Conservation (phyloP, 2,329 filamentous ascomycete species). For the Ophioceras dolichostomum region DNA sequence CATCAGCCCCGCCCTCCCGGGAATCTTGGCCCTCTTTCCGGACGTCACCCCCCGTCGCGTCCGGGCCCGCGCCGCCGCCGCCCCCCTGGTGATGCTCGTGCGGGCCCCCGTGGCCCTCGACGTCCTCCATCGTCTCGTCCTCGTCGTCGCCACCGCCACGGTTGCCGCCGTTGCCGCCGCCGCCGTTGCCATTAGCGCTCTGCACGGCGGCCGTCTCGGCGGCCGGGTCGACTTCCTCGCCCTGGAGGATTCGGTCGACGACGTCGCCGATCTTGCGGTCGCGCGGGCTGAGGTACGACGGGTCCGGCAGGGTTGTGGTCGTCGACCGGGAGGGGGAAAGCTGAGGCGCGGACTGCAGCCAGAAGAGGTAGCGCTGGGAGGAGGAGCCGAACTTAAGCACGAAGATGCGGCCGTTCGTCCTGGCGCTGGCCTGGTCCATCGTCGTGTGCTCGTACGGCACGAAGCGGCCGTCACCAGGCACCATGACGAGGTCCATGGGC, state of each 20-base stretch:
- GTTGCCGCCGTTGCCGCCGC: constrained; percentile 31
- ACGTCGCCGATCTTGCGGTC: constrained; percentile 83
- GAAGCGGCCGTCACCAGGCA: constrained; percentile 81
- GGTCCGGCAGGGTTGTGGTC: constrained; percentile 38
- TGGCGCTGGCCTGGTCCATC: constrained; percentile 42
- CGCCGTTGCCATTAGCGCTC: background rate
- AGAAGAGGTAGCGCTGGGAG: constrained; percentile 85
- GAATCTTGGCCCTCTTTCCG: constrained; percentile 80
- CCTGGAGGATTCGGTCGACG: constrained; percentile 73
- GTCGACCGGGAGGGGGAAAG: too few species aligned
- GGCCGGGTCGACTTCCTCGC: constrained; percentile 74
- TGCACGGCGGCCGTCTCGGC: constrained; percentile 55
- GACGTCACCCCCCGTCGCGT: constrained; percentile 82
- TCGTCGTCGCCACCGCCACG: constrained; percentile 32
- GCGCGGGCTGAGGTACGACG: constrained; percentile 70
- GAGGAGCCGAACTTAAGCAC: constrained; percentile 89
- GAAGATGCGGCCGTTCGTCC: constrained; percentile 82
- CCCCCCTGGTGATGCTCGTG: constrained; percentile 40
- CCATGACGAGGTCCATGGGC: constrained; percentile 85
- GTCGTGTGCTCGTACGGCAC: constrained; percentile 58
- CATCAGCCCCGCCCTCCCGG: constrained; percentile 88
- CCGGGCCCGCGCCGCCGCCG: constrained; percentile 70
- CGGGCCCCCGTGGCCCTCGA: constrained; percentile 50
- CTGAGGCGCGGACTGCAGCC: constrained; percentile 88
- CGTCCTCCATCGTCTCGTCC: constrained; percentile 70